phyloP scores from a whole-genome alignment of 2,329 filamentous ascomycete genomes.

The Cladosporium velox region DNA sequence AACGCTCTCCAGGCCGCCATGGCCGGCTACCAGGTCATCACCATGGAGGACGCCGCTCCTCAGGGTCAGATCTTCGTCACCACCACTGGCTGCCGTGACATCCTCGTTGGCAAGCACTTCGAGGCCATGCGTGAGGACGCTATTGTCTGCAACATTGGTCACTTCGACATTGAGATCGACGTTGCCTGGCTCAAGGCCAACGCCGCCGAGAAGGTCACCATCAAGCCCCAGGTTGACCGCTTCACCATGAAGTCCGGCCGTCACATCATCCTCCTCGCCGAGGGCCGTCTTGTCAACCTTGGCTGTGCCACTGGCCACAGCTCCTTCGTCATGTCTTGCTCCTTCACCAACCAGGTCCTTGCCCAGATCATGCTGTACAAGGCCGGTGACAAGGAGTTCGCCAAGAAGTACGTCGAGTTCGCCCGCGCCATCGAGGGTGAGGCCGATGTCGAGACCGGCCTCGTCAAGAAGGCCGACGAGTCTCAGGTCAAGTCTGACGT shows the following conservation, averaged over 20 bases:
- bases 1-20: constrained; percentile 99
- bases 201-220: constrained; percentile 89
- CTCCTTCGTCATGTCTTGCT: constrained; percentile 99
- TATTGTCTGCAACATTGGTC: constrained; percentile 99
- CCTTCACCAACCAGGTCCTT: constrained; percentile 99
- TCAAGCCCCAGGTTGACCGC: constrained; percentile 99
- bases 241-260: constrained; percentile 91
- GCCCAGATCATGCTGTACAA: constrained; percentile 99
- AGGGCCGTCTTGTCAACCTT: constrained; percentile 98
- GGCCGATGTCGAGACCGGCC: constrained; percentile 29
- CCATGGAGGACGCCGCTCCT: constrained; percentile 93
- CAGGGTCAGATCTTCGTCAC: constrained; percentile 97
- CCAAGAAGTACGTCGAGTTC: constrained; percentile 95
- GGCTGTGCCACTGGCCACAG: constrained; percentile 99
- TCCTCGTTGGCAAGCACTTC: constrained; percentile 89
- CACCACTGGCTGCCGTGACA: constrained; percentile 98
- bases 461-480: constrained; percentile 35
- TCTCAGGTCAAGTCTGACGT: constrained; percentile 62
- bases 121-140: constrained; percentile 94
- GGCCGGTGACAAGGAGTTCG: constrained; percentile 81
- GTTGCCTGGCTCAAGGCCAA: constrained; percentile 99
- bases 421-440: constrained; percentile 52
- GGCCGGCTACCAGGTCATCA: constrained; percentile 93
- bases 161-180: constrained; percentile 99
- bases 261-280: constrained; percentile 97